phyloP scores from a whole-genome alignment of 768 basidiomycete genomes.

The Boletus subcaerulescens region DNA sequence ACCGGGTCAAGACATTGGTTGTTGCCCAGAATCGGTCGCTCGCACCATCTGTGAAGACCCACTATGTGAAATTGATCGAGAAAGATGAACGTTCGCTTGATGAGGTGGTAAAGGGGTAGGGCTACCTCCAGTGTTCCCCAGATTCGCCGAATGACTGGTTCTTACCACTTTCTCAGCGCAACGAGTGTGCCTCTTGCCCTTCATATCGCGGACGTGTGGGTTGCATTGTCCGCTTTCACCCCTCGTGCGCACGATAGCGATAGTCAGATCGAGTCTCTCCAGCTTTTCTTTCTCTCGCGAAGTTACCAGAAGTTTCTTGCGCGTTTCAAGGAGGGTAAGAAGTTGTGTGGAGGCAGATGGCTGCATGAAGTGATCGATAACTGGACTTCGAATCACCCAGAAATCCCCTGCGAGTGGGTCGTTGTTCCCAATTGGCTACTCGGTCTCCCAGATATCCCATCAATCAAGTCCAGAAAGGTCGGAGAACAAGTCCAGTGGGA shows the following conservation, averaged over 20 bases:
- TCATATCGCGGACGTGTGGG: neutral
- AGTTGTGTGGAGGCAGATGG: neutral
- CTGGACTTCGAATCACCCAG: neutral
- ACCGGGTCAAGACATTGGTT: neutral
- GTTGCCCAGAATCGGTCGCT: neutral
- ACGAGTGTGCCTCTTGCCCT: neutral
- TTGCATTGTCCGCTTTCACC: neutral
- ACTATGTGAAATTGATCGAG: neutral
- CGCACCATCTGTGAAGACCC: neutral
- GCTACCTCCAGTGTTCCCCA: no score
- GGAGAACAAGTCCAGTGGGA: neutral
- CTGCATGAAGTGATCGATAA: neutral
- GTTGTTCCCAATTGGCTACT: neutral
- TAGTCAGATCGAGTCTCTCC: neutral
- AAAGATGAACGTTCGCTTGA: neutral
- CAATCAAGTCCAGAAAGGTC: neutral
- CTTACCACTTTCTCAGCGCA: neutral
- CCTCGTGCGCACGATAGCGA: neutral
- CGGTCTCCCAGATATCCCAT: no score
- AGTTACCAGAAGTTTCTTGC: neutral
- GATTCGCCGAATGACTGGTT: no score
- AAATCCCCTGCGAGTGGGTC: neutral
- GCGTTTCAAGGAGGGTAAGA: neutral
- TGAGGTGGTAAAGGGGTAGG: neutral
- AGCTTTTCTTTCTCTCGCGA: neutral